phyloP scores from a whole-genome alignment of 345 rosid genomes.

The Viola odorata region DNA sequence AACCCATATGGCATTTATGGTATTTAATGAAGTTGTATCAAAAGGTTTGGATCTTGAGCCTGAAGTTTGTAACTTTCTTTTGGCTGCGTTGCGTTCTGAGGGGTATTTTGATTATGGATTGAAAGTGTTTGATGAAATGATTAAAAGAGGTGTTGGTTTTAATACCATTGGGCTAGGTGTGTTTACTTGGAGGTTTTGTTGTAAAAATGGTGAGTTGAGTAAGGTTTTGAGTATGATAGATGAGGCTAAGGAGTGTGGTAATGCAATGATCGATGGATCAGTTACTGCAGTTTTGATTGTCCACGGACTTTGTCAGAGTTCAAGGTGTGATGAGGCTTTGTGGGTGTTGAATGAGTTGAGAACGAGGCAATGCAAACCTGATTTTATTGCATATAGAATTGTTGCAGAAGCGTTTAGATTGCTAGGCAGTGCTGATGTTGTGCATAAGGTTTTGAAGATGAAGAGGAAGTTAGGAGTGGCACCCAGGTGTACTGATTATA shows the following conservation, averaged over 20 bases:
- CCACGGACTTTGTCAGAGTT: slow-evolving; percentile 60
- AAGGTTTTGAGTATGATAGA: slow-evolving; percentile 45
- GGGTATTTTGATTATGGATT: slow-evolving; percentile 43
- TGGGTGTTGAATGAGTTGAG: slow-evolving; percentile 65
- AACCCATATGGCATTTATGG: slow-evolving; percentile 51
- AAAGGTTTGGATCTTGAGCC: slow-evolving; percentile 33
- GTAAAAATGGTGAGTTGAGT: slow-evolving; percentile 22
- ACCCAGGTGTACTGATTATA: slow-evolving; percentile 68
- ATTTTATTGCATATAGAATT: slow-evolving; percentile 81
- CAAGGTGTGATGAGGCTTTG: slow-evolving; percentile 55
- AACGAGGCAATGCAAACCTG: slow-evolving; percentile 71
- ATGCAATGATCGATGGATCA: slow-evolving; percentile 55
- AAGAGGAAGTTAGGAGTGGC: slow-evolving; percentile 91
- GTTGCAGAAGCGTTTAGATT: slow-evolving; percentile 63
- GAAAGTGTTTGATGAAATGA: slow-evolving; percentile 64
- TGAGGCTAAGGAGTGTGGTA: slow-evolving; percentile 30
- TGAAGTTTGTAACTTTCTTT: slow-evolving; percentile 58
- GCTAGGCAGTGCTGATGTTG: slow-evolving; percentile 47
- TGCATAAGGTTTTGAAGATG: slow-evolving; percentile 62
- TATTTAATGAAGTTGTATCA: slow-evolving; percentile 40
- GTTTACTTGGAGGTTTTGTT: slow-evolving; percentile 54
- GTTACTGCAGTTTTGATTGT: slow-evolving; percentile 61
- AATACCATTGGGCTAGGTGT: slow-evolving; percentile 70
- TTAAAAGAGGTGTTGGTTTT: slow-evolving; percentile 32
- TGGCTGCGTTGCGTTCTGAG: slow-evolving; percentile 56